Base-by-base conservation (phyloP, 257 asterid genomes). In the Hygrophila difformis region DNA sequence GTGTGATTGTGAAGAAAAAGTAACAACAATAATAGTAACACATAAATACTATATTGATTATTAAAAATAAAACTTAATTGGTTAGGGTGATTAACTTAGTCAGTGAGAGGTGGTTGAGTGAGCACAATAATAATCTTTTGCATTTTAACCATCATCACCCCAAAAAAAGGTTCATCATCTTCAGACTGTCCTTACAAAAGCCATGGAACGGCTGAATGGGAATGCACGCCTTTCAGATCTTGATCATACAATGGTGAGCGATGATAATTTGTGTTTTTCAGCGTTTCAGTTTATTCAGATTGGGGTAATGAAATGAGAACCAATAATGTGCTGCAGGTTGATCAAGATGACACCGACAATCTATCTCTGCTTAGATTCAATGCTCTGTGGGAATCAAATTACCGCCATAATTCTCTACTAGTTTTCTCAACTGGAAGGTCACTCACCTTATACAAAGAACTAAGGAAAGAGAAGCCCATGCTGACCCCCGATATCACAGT, bases 401-500 rank as follows among this genome's bases (percentile, higher is more conserved):
- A 86, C 59, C 88, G 95, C n/a, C 59, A 60, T 29, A 70, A 76
- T 71, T 91, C 99, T 31, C 61, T 91, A 87, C 71, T 91, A 41
- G 96, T 91, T 43, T 91, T 82, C 76, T 91, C 99, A 19, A 91
- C 95, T 55, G 99, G 96, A 70, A 82, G 99, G 68, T 91, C 96
- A 28, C 95, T 88, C 17, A 78, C 95, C 13, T 62, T 86, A 17
- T 91, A 91, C 89, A 77, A 82, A 62, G 84, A 86, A 67, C 58
- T 86, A 60, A 80, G 96, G 76, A 91, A 82, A 74, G 95, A 91
- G 70, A 91, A 91, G 79, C 99, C 99, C 44, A 68, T 91, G 95
- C 56, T 91, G 44, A 91, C 99, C 56, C 99, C 99, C 55, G 99
- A 91, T 51, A 78, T 82, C 57, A 80, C 96, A 19, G 82, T 91